A percentile compares a stretch with the other conserved stretches of the same genome.
These are phyloP conservation scores for Macrophomina pseudophaseolina DNA, from an alignment of 2,329 filamentous ascomycete species.

Conservation along the genomic window DNA sequence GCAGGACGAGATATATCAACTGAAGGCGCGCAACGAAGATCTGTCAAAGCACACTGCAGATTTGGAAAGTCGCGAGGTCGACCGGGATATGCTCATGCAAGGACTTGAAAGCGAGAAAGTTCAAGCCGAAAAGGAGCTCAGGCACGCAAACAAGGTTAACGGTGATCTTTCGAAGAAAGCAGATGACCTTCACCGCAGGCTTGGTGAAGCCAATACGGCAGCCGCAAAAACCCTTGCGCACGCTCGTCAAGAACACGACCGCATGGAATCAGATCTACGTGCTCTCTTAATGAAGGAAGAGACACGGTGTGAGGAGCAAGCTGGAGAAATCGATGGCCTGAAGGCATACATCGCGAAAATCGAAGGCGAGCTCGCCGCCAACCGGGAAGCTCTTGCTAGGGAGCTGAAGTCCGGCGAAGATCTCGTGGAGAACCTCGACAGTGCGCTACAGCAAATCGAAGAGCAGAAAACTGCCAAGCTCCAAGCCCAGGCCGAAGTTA, in stretches of 20 bases:
- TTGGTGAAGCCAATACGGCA: slow-evolving; percentile 43
- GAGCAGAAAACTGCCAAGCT: slow-evolving; percentile 30
- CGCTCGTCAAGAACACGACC: slow-evolving; percentile 33
- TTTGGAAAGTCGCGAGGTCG: slow-evolving; percentile 44
- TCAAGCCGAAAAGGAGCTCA: slow-evolving; percentile 44
- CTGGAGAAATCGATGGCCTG: slow-evolving; percentile 10
- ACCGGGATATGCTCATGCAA: slow-evolving; percentile 43
- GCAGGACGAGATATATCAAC: slow-evolving; percentile 37
- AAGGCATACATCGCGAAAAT: slow-evolving; percentile 16
- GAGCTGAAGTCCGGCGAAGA: slow-evolving; percentile 35
- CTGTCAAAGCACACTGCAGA: slow-evolving; percentile 39
- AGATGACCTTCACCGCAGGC: slow-evolving; percentile 40
- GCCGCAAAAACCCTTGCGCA: slow-evolving; percentile 38
- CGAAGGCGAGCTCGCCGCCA: neutral
- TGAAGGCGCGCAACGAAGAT: slow-evolving; percentile 44
- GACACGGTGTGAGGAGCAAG: slow-evolving; percentile 43
- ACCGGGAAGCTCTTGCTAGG: slow-evolving; percentile 1
- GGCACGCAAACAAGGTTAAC: slow-evolving; percentile 45
- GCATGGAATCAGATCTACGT: slow-evolving; percentile 45
- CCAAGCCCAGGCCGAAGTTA: slow-evolving; percentile 34
- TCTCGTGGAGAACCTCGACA: slow-evolving; percentile 36
- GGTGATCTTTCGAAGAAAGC: slow-evolving; percentile 43
- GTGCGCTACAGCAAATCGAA: slow-evolving; percentile 35
- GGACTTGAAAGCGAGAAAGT: slow-evolving; percentile 48
- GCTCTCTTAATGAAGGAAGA: slow-evolving; percentile 49